Percentiles rank a stretch among this genome's conserved stretches.
Evolutionary conservation across 345 rosid species (phyloP).

Genomic region (Brassica rapa): DNA sequence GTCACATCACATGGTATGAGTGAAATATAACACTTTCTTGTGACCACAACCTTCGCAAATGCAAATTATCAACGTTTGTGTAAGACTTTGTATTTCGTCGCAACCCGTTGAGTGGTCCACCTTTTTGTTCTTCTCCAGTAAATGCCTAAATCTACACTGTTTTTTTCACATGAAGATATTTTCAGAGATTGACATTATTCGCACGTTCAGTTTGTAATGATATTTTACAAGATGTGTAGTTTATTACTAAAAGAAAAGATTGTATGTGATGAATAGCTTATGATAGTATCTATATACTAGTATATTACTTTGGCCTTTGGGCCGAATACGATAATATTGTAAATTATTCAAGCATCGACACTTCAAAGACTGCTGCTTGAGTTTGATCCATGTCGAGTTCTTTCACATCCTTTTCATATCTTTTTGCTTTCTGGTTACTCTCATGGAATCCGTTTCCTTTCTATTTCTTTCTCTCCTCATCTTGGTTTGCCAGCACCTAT

Average conservation of each 20-base stretch:
- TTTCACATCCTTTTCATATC: slow-evolving; percentile 57
- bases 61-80: not conserved
- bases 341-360: not conserved
- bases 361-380: not conserved
- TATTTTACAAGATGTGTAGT: no score
- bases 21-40: not conserved
- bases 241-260: not conserved
- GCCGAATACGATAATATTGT: not conserved
- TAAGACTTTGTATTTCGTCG: slow-evolving; percentile 25
- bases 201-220: not conserved
- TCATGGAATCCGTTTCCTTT: slow-evolving; percentile 33
- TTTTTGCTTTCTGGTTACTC: slow-evolving; percentile 6
- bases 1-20: not conserved
- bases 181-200: not conserved
- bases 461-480: slow-evolving; percentile 42
- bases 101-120: slow-evolving; percentile 21
- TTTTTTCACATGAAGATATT: not conserved
- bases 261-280: not conserved
- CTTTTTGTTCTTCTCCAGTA: not conserved
- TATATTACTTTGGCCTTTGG: not conserved
- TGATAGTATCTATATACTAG: not conserved
- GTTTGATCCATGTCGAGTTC: slow-evolving; percentile 43
- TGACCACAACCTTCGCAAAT: slow-evolving; percentile 33
- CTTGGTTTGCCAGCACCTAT: slow-evolving; percentile 29
- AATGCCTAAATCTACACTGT: slow-evolving; percentile 1